phyloP scores from a whole-genome alignment of 139 green algal species.

The Pleodorina starrii region DNA sequence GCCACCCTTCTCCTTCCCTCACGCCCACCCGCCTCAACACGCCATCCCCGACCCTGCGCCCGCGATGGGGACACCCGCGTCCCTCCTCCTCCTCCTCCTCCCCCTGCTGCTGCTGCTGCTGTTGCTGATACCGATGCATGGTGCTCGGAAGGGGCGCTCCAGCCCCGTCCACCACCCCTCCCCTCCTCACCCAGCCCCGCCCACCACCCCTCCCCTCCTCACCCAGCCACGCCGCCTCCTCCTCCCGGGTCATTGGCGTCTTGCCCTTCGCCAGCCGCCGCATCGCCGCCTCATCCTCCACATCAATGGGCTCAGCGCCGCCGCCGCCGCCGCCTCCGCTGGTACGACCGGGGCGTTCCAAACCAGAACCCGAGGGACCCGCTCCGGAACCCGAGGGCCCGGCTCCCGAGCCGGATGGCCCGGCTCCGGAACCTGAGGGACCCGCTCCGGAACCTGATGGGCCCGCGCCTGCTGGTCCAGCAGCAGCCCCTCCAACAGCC shows the following conservation, averaged over 20 bases:
- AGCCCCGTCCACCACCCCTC: background rate
- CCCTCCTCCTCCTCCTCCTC: too few species aligned
- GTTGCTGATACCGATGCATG: too few species aligned
- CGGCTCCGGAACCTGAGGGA: background rate
- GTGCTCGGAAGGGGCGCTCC: too few species aligned
- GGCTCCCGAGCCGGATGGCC: background rate
- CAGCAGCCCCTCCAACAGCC: background rate
- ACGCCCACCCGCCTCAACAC: too few species aligned
- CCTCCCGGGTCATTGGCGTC: constrained; percentile 1
- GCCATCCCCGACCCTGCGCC: too few species aligned
- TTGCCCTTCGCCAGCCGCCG: constrained; percentile 40
- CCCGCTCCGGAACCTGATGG: constrained; percentile 15
- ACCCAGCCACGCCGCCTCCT: constrained; percentile 20
- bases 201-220: background rate
- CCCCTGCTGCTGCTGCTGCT: too few species aligned
- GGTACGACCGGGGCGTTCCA: too few species aligned
- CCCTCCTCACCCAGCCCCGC: background rate
- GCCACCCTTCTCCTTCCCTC: too few species aligned
- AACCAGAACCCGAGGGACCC: background rate
- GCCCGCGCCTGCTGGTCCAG: background rate
- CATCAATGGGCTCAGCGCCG: constrained; percentile 13
- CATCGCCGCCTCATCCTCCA: constrained; percentile 45
- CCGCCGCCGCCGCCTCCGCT: background rate
- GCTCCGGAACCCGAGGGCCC: background rate
- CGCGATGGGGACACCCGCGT: too few species aligned